Evolutionary conservation across 192 early-diverging fungal species (phyloP), one percentile per base, ranked within the genome.

Genomic region (Anaeromyces robustus): DNA sequence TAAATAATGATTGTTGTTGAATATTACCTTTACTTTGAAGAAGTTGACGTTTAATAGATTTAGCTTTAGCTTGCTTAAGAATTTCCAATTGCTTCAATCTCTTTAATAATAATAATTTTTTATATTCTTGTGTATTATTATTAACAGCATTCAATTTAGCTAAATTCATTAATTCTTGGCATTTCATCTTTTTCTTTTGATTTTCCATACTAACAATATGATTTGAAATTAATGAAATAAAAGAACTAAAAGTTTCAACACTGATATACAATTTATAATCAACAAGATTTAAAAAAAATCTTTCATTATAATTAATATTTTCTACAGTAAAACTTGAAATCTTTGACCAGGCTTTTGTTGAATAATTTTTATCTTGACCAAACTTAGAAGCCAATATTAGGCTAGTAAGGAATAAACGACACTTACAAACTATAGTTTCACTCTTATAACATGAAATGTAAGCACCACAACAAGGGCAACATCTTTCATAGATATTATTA

Each of bases 331-430:
- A 88, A 77, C 92, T 91, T 12, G 93, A 94, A 78, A 96, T 94
- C 85, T 92, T 93, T 77, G 93, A 86, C 96, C 96, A 97, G 0
- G 94, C 91, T 80, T 87, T 88, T 89, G 94, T 96, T 19, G 90
- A 88, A 86, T 94, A 97, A 77, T 90, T 92, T 80, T 91, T 91
- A 87, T 97, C 96, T 68, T 89, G 90, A 77, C 93, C 89, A 82
- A 92, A 95, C 85, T 97, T 97, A 78, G 94, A 94, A 16, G 96
- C 93, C 29, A 94, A 85, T 79, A 97, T 92, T 29, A 97, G 86
- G 0, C 95, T 88, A 30, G 93, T 90, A 30, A 95, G 85, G 86
- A 95, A 96, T 89, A 96, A 91, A 82, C 94, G 91, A 78, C 94
- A 91, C 16, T 90, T 92, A 79, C 92, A 93, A n/a, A 68, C 52